Evolutionary conservation across 345 rosid genomes (phyloP), one percentile per base, ranked within the genome.

Genomic region (Isatis tinctoria): DNA sequence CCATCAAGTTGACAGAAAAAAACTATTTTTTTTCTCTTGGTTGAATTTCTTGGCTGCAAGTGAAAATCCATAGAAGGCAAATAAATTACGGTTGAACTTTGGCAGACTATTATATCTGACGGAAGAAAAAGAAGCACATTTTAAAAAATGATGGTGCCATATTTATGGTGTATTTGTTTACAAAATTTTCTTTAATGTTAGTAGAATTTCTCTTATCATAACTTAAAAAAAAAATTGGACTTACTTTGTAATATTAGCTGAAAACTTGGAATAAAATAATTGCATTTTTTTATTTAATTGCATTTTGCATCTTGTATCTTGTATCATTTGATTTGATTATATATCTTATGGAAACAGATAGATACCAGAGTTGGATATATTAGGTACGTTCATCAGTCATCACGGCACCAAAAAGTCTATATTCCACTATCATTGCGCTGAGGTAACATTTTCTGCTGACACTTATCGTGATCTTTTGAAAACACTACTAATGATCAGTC

Each of bases 371-470:
- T 33, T 57, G 26, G 47, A 14, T 58, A 45, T 17, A 51, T 73
- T 73, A 63, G 76, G 76, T 41, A 73, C 5, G 56, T 64, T 70
- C 11, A n/a, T 56, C 37, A 53, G 14, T 41, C 45, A 63, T 53
- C 64, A 22, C 64, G 76, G 69, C 35, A 53, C 44, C 57, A 14
- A 52, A 63, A 53, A 73, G 70, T 64, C 47, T 64, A 53, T n/a
- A 36, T 72, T 32, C 63, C 70, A 72, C 76, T 72, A 60, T 48
- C 30, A 48, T 37, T 61, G 11, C 4, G 60, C 51, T 71, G 27
- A 71, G 60, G 40, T 60, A 37, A 24, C 36, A 44, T 59, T 45
- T 58, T 57, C 49, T 33, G 36, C 59, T 47, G 47, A 35, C 33
- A 33, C 11, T 59, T 60, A 14, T 47, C 48, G 7, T 33, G 10